Base-by-base conservation (phyloP, 306 rosid genomes). In the Cucurbita moschata region DNA sequence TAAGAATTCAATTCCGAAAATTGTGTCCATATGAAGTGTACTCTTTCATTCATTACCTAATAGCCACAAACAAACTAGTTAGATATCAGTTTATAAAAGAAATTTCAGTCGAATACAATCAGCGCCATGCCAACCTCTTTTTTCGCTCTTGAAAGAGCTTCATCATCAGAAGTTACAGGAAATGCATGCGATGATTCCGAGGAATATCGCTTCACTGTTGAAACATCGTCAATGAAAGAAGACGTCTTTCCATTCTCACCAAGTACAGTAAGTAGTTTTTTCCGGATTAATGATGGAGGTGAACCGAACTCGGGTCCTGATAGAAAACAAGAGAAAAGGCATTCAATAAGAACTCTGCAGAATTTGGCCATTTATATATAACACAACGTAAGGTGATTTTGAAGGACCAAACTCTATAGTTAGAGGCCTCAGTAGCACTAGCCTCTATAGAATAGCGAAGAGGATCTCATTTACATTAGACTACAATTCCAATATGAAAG, bases 281-380 rank as follows among this genome's bases (percentile, higher is more conserved):
- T 86, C 67, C 96, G 86, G 67, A 79, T 78, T 75, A 88, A 82
- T 67, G 96, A 88, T 38, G 96, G 96, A 54, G 91, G 84, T 30
- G 96, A 79, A 79, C 96, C 99, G 82, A 88, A 95, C 38, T 85
- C 90, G 7, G 99, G 99, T 54, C 99, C 99, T 94, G 85, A 71
- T 83, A 73, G 64, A 69, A 30, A 71, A 79, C 42, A 78, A 43
- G 23, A 71, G 76, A 75, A 56, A 18, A 38, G 77, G 74, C 13
- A 46, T 50, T 39, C 64, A 75, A 44, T 47, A 26, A 77, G 35
- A 56, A 46, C 35, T 39, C 51, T 42, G 21, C 72, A 42, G 67
- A 49, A 43, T 47, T 13, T 4, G 73, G 49, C 56, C 12, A 51
- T 50, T 70, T 70, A 70, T 70, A 70, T 70, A 51, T 35, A 70